phyloP scores from a whole-genome alignment of 2,329 filamentous ascomycete species.

The Botryotinia globosa region DNA sequence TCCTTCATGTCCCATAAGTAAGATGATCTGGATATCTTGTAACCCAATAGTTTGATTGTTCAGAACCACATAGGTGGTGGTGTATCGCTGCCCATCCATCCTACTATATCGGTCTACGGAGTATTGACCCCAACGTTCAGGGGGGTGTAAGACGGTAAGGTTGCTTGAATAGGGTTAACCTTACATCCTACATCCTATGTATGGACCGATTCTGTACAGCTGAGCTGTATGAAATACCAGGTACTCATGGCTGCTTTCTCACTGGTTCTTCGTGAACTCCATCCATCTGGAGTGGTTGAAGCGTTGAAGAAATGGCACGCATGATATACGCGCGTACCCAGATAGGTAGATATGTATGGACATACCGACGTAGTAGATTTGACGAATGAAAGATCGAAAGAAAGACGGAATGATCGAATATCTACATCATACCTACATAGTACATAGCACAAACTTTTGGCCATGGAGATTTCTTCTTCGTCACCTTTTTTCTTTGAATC shows the following conservation, averaged over 20 bases:
- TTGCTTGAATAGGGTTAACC: conserved; percentile 9
- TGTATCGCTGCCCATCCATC: conserved; percentile 5
- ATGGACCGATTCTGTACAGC: neutral
- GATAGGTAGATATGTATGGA: no score
- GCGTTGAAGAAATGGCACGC: neutral
- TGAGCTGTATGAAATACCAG: neutral
- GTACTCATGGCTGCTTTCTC: neutral
- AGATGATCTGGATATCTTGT: conserved; percentile 1
- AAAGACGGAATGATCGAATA: neutral
- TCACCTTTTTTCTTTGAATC: conserved; percentile 9
- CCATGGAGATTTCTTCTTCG: neutral
- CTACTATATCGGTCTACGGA: neutral
- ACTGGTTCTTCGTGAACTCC: neutral
- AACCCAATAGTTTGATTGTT: neutral
- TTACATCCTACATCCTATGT: neutral
- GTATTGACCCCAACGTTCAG: conserved; percentile 9
- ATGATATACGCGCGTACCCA: neutral
- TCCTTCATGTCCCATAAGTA: conserved; percentile 8
- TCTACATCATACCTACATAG: no score
- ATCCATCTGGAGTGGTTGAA: neutral
- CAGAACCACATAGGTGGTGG: neutral
- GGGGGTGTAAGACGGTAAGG: neutral
- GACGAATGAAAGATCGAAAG: conserved; percentile 12
- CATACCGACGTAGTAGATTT: neutral
- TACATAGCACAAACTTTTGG: neutral